Base-by-base conservation (phyloP, 2,329 filamentous ascomycete species). In the Fusarium devonianum region DNA sequence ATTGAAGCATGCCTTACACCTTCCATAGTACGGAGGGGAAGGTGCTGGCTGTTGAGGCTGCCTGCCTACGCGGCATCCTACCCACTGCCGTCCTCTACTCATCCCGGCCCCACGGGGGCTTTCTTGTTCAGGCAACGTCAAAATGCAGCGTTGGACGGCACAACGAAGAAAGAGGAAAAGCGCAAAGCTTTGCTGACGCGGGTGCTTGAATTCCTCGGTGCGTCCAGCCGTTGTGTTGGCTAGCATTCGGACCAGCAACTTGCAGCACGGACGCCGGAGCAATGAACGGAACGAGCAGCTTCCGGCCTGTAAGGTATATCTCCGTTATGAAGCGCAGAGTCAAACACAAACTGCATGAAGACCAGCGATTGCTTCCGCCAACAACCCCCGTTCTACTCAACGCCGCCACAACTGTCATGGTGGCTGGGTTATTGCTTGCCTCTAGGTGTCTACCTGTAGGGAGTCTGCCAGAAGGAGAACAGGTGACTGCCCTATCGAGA, bases 361-460 rank as follows among this genome's bases (percentile, higher is more conserved):
- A 22, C 45, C 23, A 17, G 37, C 32, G 41, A n/a, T n/a, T n/a
- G n/a, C n/a, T n/a, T n/a, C n/a, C 35, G 49, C 25, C 38, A 25
- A n/a, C n/a, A 12, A 12, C n/a, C 4, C 10, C 23, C 23, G n/a
- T 26, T 26, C 38, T 25, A 26, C 18, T 49, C 44, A 46, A 47
- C 50, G 39, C 53, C 48, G 56, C 60, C 57, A 63, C 60, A 63
- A 60, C 60, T 63, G 56, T 48, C 46, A 51, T 44, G 50, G 38
- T 41, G 33, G 33, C 36, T 39, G 22, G n/a, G n/a, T 18, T 28
- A 12, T 17, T 38, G 35, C 19, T 17, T 14, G 36, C 28, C 36
- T 17, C 17, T 16, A 39, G 25, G n/a, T n/a, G n/a, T n/a, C n/a
- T 16, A 12, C 35, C 29, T 48, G 34, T 21, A 17, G 22, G 36